These are phyloP conservation scores for Neocatenulostroma microsporum DNA, from an alignment of 2,329 filamentous ascomycete genomes.

Conservation along the genomic window DNA sequence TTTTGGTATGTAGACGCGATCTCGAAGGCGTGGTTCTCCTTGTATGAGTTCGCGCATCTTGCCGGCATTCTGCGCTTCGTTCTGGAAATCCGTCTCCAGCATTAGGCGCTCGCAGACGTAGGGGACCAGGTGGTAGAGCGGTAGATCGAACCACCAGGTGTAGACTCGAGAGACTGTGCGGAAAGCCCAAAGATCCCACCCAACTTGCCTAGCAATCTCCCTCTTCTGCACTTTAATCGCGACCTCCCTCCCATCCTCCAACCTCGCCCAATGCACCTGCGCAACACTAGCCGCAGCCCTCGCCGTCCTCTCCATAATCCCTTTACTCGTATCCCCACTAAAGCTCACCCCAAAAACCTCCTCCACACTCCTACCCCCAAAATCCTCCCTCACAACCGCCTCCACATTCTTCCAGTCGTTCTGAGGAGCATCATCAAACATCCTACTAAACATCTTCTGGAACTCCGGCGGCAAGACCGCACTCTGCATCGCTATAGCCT, in stretches of 20 bases:
- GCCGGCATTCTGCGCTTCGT: conserved; percentile 82
- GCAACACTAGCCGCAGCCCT: conserved; percentile 85
- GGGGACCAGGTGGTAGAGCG: conserved; percentile 80
- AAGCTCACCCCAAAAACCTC: conserved; percentile 92
- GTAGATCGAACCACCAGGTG: conserved; percentile 84
- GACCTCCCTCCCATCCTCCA: conserved; percentile 81
- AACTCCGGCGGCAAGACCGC: conserved; percentile 90
- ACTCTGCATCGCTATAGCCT: conserved; percentile 97
- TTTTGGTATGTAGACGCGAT: conserved; percentile 78
- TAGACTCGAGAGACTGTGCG: conserved; percentile 80
- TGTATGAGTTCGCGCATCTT: conserved; percentile 72
- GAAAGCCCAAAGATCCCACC: conserved; percentile 94
- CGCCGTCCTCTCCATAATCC: conserved; percentile 62
- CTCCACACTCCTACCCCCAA: conserved; percentile 71
- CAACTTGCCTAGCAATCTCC: conserved; percentile 83
- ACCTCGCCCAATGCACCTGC: conserved; percentile 88
- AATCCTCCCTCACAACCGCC: conserved; percentile 78
- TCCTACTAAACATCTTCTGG: conserved; percentile 87
- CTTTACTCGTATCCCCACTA: conserved; percentile 41
- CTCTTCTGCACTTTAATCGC: conserved; percentile 95
- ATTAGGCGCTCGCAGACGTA: conserved; percentile 88
- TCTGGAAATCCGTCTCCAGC: conserved; percentile 89
- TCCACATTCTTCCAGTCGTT: conserved; percentile 81
- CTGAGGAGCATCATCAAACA: conserved; percentile 98
- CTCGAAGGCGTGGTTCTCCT: conserved; percentile 65